These are phyloP conservation scores for Athelia sp. DNA, from an alignment of 1,284 basidiomycete genomes.

Conservation along the genomic window DNA sequence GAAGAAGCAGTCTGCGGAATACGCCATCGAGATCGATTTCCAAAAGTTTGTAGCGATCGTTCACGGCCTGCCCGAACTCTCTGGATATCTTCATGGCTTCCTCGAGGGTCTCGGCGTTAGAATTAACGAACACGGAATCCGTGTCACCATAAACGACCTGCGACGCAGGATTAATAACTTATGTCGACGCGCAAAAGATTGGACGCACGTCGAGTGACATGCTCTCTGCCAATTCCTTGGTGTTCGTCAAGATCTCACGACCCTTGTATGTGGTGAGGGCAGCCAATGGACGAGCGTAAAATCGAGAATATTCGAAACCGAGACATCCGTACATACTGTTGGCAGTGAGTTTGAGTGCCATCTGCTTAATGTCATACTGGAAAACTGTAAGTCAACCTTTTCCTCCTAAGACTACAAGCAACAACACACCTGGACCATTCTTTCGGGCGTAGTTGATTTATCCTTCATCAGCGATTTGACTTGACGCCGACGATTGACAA, in stretches of 20 bases:
- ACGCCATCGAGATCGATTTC: constrained; percentile 97
- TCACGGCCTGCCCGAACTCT: constrained; percentile 94
- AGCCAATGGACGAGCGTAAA: constrained; percentile 95
- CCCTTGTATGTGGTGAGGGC: constrained; percentile 98
- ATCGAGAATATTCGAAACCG: constrained; percentile 95
- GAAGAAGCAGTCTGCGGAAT: constrained; percentile 87
- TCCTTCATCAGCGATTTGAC: constrained; percentile 98
- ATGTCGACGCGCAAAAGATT: not conserved
- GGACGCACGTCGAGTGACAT: constrained; percentile 78
- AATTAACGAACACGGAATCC: constrained; percentile 98
- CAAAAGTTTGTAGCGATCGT: constrained; percentile 91
- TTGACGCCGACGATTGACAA: constrained; percentile 84
- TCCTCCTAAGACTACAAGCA: constrained; percentile 1
- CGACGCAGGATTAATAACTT: not conserved
- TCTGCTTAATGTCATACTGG: constrained; percentile 95
- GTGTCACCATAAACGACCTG: constrained; percentile 99
- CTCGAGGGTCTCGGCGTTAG: constrained; percentile 83
- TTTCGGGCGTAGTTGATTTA: constrained; percentile 67
- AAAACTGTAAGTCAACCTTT: constrained; percentile 2
- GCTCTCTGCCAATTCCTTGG: constrained; percentile 88
- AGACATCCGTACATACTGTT: constrained; percentile 99
- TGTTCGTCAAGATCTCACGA: constrained; percentile 94
- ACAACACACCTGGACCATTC: constrained; percentile 76
- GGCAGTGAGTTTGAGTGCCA: constrained; percentile 95
- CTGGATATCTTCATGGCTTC: constrained; percentile 90